A percentile compares a stretch with the other conserved stretches of the same genome.
Evolutionary conservation across 495 filamentous ascomycete species (phyloP).

Genomic region (Pseudoneurospora amorphoporcata): DNA sequence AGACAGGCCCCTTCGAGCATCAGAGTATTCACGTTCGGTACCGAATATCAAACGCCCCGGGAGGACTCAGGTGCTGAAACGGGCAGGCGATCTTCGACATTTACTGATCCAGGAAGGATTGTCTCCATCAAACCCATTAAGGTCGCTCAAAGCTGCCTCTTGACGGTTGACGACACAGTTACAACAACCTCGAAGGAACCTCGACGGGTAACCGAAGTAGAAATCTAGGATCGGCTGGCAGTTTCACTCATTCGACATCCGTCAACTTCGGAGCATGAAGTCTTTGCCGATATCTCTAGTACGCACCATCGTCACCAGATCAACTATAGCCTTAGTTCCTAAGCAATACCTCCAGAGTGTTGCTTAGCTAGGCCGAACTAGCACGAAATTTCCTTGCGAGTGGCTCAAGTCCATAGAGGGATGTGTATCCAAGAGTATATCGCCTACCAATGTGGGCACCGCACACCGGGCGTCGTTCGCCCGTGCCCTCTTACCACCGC

Average conservation of each 20-base stretch:
- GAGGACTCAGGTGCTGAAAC: background rate
- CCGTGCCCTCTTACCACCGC: constrained; percentile 33
- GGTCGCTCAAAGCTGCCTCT: background rate
- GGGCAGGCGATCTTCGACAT: background rate
- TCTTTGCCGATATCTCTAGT: background rate
- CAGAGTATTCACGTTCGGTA: background rate
- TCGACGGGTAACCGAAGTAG: background rate
- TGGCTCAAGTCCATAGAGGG: background rate
- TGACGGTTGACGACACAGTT: background rate
- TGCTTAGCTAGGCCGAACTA: background rate
- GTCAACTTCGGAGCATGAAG: background rate
- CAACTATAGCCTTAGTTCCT: background rate
- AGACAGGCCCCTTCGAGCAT: background rate
- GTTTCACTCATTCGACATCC: background rate
- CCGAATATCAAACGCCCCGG: background rate
- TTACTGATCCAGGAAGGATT: background rate
- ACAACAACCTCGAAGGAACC: background rate
- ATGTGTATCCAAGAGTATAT: constrained; percentile 37
- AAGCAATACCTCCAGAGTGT: background rate
- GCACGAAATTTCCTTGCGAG: background rate
- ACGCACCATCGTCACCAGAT: background rate
- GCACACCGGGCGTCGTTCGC: constrained; percentile 24
- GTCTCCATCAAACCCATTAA: background rate
- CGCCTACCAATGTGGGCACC: constrained; percentile 36
- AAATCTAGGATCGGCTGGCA: background rate